A percentile compares a stretch with the other conserved stretches of the same genome.
These are phyloP conservation scores for Salvia splendens DNA, from an alignment of 257 asterid genomes.

Conservation along the genomic window DNA sequence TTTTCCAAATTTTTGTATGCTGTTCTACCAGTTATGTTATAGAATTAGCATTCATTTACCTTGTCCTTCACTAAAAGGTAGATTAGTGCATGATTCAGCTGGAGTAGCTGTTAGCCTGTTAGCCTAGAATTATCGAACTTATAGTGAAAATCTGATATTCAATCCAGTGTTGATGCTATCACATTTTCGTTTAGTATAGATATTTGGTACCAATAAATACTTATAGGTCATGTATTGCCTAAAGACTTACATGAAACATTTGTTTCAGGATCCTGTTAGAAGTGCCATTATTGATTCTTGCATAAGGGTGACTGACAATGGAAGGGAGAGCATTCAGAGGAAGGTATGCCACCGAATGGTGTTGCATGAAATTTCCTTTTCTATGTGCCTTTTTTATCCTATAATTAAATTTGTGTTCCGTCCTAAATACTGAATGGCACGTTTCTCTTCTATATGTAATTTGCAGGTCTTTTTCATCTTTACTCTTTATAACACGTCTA, in stretches of 20 bases:
- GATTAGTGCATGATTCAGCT: slow-evolving; percentile 23
- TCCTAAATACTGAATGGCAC: slow-evolving; percentile 21
- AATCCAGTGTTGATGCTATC: slow-evolving; percentile 18
- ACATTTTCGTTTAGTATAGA: slow-evolving; percentile 1
- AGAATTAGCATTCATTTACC: background rate
- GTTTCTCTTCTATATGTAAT: slow-evolving; percentile 32
- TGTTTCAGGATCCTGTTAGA: slow-evolving; percentile 81
- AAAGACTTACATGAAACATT: slow-evolving; percentile 11
- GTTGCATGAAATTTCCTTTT: slow-evolving; percentile 22
- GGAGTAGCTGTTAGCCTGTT: slow-evolving; percentile 10
- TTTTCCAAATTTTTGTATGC: background rate
- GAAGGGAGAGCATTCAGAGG: slow-evolving; percentile 92
- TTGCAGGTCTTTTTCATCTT: slow-evolving; percentile 65
- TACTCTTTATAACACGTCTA: slow-evolving; percentile 75
- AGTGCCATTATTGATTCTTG: slow-evolving; percentile 94
- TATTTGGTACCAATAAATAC: slow-evolving; percentile 13
- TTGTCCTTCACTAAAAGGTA: background rate
- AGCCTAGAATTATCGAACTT: slow-evolving; percentile 7
- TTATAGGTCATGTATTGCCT: slow-evolving; percentile 18
- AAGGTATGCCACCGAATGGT: slow-evolving; percentile 50
- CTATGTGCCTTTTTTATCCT: slow-evolving; percentile 5
- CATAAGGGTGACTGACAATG: slow-evolving; percentile 94
- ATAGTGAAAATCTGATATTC: slow-evolving; percentile 25
- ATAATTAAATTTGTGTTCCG: slow-evolving; percentile 17
- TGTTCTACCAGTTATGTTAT: slow-evolving; percentile 6